A percentile compares a stretch with the other conserved stretches of the same genome.
Evolutionary conservation across 805 yeast species (phyloP).

Genomic region (Pichia paraexigua): DNA sequence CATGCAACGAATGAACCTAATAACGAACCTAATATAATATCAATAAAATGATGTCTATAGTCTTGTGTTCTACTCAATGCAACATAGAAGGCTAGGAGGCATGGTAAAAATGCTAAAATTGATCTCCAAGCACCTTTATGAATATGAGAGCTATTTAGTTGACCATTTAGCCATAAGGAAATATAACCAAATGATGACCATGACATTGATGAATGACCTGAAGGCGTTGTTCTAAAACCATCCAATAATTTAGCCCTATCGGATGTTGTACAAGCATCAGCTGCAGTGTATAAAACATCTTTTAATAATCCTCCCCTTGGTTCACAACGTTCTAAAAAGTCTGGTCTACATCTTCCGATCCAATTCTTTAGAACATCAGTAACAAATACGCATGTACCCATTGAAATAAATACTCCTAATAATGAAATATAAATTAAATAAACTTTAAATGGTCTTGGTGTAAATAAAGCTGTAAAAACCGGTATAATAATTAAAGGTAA

Average conservation of each 20-base stretch:
- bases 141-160: slow-evolving; percentile 33
- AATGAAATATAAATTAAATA: slow-evolving; percentile 58
- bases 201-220: slow-evolving; percentile 70
- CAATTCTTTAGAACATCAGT: slow-evolving; percentile 74
- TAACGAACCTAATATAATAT: slow-evolving; percentile 63
- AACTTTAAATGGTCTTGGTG: slow-evolving; percentile 45
- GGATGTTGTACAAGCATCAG: slow-evolving; percentile 56
- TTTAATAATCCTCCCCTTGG: slow-evolving; percentile 56
- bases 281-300: slow-evolving; percentile 47
- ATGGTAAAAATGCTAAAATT: slow-evolving; percentile 44
- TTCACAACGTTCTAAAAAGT: slow-evolving; percentile 75
- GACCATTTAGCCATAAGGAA: slow-evolving; percentile 63
- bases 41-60: slow-evolving; percentile 88
- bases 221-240: slow-evolving; percentile 77
- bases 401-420: slow-evolving; percentile 56
- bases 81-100: slow-evolving; percentile 61
- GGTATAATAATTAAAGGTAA: slow-evolving; percentile 41
- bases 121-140: slow-evolving; percentile 58
- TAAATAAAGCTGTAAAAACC: slow-evolving; percentile 24
- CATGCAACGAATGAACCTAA: slow-evolving; percentile 58
- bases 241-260: slow-evolving; percentile 41
- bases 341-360: slow-evolving; percentile 91
- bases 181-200: slow-evolving; percentile 61
- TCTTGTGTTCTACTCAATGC: slow-evolving; percentile 87
- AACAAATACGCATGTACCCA: slow-evolving; percentile 50